Base-by-base conservation (phyloP, 2,329 filamentous ascomycete species). In the Emmonsia crescens region DNA sequence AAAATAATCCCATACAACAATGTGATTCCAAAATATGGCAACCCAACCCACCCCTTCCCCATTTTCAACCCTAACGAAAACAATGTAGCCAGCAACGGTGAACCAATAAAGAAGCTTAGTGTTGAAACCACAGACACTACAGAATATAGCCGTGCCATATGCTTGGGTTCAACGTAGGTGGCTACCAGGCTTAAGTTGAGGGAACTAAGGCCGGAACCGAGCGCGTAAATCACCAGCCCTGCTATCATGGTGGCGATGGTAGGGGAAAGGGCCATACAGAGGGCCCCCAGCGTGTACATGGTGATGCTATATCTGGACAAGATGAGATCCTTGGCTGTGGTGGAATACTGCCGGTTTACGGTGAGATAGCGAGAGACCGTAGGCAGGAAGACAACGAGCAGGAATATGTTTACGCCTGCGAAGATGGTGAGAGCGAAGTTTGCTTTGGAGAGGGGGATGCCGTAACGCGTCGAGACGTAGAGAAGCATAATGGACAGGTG, bases 381-480 rank as follows among this genome's bases (percentile, higher is more conserved):
- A 0, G 80, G 80, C 3, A 82, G 69, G 29, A 79, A 69, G 36
- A 77, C 71, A 1, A 79, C 69, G n/a, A 82, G 75, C 1, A 80
- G 69, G 3, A 78, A 72, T 5, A 81, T 76, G 40, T 78, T 79
- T 9, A 79, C 73, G 2, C 74, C 76, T 1, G 79, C 77, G 62
- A 78, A 77, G 58, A 80, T 74, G 0, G 79, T 78, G 4, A 78
- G 71, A 24, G 81, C 68, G 61, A 77, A 67, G 51, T 76, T 77
- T 59, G 76, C 70, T 55, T 71, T 65, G 0, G 78, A 77, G 21
- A 82, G 71, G 40, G 76, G 75, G 77, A 79, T 81, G 29, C 68
- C 66, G 61, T 81, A 82, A 29, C 79, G 73, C n/a, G 77, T 78
- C 0, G 79, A 81, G 21, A 80, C 77, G 66, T 82, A 82, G 62